phyloP scores from a whole-genome alignment of 2,329 filamentous ascomycete genomes.

The Exophiala bonariae region DNA sequence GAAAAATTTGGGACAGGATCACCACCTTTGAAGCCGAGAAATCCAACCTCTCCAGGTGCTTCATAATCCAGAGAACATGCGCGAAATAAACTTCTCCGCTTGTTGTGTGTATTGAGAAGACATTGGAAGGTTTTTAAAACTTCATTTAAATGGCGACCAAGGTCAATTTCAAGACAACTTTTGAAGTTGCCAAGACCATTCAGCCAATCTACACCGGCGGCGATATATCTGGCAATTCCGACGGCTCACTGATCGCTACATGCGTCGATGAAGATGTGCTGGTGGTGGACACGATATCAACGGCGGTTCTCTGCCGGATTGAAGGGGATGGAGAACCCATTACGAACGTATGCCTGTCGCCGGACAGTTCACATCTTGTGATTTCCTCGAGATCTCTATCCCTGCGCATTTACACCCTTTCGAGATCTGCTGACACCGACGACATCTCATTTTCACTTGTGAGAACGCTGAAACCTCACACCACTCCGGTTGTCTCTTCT shows the following conservation, averaged over 20 bases:
- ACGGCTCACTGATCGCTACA: slow-evolving; percentile 79
- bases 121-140: too few species aligned
- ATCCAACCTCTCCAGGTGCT: too few species aligned
- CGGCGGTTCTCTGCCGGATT: slow-evolving; percentile 77
- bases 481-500: slow-evolving; percentile 82
- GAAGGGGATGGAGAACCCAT: slow-evolving; percentile 73
- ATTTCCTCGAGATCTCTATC: slow-evolving; percentile 93
- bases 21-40: too few species aligned
- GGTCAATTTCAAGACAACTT: slow-evolving; percentile 68
- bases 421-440: slow-evolving; percentile 55
- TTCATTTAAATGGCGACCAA: slow-evolving; percentile 51
- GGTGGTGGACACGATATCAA: slow-evolving; percentile 79
- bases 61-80: too few species aligned
- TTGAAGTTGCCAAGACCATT: slow-evolving; percentile 78
- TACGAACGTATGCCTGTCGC: slow-evolving; percentile 65
- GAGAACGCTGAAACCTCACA: slow-evolving; percentile 84
- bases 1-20: too few species aligned
- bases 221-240: slow-evolving; percentile 77
- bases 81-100: too few species aligned
- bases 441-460: slow-evolving; percentile 67
- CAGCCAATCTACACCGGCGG: slow-evolving; percentile 94
- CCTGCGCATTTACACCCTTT: slow-evolving; percentile 85
- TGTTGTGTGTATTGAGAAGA: too few species aligned
- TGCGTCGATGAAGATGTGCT: slow-evolving; percentile 90
- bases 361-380: slow-evolving; percentile 82